Evolutionary conservation across 495 filamentous ascomycete genomes (phyloP).

Genomic region (Penicilliopsis zonata): DNA sequence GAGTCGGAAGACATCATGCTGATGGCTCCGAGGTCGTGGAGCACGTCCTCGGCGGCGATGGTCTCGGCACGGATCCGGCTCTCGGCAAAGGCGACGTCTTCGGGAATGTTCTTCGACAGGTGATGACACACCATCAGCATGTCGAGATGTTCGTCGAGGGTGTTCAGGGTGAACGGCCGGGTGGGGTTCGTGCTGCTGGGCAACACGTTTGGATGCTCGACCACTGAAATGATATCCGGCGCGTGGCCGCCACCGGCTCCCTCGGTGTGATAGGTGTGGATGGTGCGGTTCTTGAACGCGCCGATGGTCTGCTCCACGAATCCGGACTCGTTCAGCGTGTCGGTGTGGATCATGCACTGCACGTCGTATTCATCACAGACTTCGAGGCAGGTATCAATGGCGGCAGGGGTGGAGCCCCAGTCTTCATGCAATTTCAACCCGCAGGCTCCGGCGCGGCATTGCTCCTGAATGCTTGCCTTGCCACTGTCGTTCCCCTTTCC

Average conservation of each 20-base stretch:
- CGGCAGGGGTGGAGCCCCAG: conserved; percentile 88
- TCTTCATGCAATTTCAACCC: conserved; percentile 96
- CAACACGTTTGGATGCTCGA: conserved; percentile 84
- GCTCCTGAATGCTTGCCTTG: conserved; percentile 61
- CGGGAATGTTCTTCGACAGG: conserved; percentile 78
- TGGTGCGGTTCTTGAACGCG: conserved; percentile 80
- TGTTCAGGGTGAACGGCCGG: conserved; percentile 83
- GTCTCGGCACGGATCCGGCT: conserved; percentile 91
- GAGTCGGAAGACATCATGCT: conserved; percentile 97
- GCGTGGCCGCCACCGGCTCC: conserved; percentile 94
- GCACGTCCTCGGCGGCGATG: conserved; percentile 93
- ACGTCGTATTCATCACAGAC: conserved; percentile 89
- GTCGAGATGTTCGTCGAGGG: conserved; percentile 92
- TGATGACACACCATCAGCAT: conserved; percentile 99
- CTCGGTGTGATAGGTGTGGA: conserved; percentile 98
- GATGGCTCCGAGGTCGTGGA: conserved; percentile 93
- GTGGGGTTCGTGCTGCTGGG: conserved; percentile 92
- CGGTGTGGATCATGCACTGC: conserved; percentile 94
- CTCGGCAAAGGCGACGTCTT: conserved; percentile 95
- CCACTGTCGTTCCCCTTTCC: conserved; percentile 90
- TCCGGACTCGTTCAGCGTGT: conserved; percentile 94
- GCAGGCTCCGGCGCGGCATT: conserved; percentile 72
- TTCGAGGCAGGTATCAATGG: conserved; percentile 79
- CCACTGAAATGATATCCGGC: conserved; percentile 91
- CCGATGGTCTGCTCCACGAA: conserved; percentile 89